Conservation (phyloP, 2,329 filamentous ascomycete genomes). For the Ophidiomyces ophidiicola region DNA sequence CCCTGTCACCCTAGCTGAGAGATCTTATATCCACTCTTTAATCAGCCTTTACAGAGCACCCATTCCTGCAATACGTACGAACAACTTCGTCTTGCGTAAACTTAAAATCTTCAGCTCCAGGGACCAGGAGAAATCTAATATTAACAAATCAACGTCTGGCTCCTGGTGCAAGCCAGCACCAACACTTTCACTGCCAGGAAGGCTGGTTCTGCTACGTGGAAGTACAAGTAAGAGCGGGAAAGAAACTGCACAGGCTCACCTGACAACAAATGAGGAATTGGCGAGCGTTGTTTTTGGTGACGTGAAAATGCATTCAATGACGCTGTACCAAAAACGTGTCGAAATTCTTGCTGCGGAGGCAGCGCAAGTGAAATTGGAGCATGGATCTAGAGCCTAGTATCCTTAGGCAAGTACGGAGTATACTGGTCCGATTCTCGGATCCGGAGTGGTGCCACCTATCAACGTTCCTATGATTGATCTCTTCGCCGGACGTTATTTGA, state of each 20-base stretch:
- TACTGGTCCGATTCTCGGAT: too few species aligned
- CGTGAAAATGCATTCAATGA: conserved; percentile 69
- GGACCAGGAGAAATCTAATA: conserved; percentile 8
- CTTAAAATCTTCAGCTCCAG: conserved; percentile 6
- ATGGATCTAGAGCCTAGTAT: too few species aligned
- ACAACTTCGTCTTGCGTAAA: conserved; percentile 9
- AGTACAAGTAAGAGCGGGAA: conserved; percentile 36
- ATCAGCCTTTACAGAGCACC: conserved; percentile 58
- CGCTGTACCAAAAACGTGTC: conserved; percentile 58
- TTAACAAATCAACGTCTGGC: conserved; percentile 1
- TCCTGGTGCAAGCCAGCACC: conserved; percentile 55
- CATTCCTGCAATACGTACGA: conserved; percentile 30
- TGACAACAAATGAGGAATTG: conserved; percentile 55
- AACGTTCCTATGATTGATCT: too few species aligned
- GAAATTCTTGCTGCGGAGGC: conserved; percentile 59
- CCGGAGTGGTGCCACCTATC: too few species aligned
- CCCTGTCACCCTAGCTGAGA: conserved; percentile 64
- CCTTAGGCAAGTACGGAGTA: too few species aligned
- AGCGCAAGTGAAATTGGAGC: conserved; percentile 28
- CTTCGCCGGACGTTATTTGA: too few species aligned
- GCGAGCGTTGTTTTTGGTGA: conserved; percentile 67
- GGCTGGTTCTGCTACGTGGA: conserved; percentile 52
- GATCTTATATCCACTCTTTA: conserved; percentile 59
- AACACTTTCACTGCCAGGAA: conserved; percentile 57
- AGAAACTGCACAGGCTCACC: conserved; percentile 53